phyloP scores from a whole-genome alignment of 495 filamentous ascomycete species.

The Hyaloscypha hepaticicola region DNA sequence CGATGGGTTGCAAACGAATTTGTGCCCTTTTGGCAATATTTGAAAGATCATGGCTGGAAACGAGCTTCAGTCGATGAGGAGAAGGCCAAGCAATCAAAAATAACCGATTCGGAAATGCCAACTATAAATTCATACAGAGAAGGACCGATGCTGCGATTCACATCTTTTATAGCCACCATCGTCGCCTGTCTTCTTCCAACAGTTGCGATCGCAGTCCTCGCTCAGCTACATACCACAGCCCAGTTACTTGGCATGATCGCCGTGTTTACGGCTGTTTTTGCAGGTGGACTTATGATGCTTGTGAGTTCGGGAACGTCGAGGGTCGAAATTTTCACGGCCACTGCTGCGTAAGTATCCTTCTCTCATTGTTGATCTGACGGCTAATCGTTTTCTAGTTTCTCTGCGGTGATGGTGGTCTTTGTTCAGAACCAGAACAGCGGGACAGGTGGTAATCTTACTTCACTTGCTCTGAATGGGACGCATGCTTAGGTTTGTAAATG shows the following conservation, averaged over 20 bases:
- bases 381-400: background rate
- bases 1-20: constrained; percentile 23
- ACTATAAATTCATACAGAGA: background rate
- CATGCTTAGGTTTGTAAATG: background rate
- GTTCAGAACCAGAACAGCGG: constrained; percentile 3
- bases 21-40: constrained; percentile 8
- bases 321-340: constrained; percentile 28
- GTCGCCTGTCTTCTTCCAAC: constrained; percentile 30
- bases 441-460: background rate
- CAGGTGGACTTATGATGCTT: constrained; percentile 22
- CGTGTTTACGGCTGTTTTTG: constrained; percentile 26
- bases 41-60: background rate
- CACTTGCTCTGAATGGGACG: background rate
- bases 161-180: constrained; percentile 18
- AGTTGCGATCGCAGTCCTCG: constrained; percentile 25
- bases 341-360: constrained; percentile 23
- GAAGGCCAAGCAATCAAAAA: background rate
- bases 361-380: background rate
- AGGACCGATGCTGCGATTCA: constrained; percentile 13
- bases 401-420: constrained; percentile 4
- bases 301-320: constrained; percentile 17
- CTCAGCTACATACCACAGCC: constrained; percentile 1
- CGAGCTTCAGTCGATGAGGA: background rate
- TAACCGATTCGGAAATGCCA: background rate
- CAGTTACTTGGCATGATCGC: constrained; percentile 23